Percentiles rank a stretch among this genome's conserved stretches.
Evolutionary conservation across 2,329 filamentous ascomycete species (phyloP).

Genomic region (Fusarium scirpi): DNA sequence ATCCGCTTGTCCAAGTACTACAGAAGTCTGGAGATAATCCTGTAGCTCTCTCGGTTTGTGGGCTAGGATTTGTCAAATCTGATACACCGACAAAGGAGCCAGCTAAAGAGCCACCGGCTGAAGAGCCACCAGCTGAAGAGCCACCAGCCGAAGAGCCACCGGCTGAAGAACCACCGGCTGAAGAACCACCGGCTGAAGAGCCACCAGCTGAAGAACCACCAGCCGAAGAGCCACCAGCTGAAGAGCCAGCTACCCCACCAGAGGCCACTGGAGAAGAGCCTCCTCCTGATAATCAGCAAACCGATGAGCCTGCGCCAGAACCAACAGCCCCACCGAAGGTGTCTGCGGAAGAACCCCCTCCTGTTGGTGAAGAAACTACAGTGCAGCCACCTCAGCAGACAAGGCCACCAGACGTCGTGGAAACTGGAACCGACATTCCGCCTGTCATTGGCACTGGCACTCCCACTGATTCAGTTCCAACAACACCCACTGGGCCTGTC

Average conservation of each 20-base stretch:
- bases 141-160: no score
- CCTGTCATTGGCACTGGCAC: not conserved
- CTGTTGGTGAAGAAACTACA: not conserved
- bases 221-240: no score
- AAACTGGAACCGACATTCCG: not conserved
- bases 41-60: not conserved
- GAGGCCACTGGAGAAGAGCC: not conserved
- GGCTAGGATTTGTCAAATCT: not conserved
- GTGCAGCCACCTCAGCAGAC: not conserved
- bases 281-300: not conserved
- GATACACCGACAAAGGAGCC: not conserved
- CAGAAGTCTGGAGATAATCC: not conserved
- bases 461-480: not conserved
- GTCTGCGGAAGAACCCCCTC: not conserved
- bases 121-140: no score
- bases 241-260: not conserved
- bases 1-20: not conserved
- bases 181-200: no score
- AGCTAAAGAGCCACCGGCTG: no score
- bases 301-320: not conserved
- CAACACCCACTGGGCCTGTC: not conserved
- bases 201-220: no score
- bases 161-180: no score
- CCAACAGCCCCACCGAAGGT: not conserved
- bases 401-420: not conserved